These are phyloP conservation scores for Willaertia magna DNA, from an alignment of 208 protist species.

Conservation along the genomic window DNA sequence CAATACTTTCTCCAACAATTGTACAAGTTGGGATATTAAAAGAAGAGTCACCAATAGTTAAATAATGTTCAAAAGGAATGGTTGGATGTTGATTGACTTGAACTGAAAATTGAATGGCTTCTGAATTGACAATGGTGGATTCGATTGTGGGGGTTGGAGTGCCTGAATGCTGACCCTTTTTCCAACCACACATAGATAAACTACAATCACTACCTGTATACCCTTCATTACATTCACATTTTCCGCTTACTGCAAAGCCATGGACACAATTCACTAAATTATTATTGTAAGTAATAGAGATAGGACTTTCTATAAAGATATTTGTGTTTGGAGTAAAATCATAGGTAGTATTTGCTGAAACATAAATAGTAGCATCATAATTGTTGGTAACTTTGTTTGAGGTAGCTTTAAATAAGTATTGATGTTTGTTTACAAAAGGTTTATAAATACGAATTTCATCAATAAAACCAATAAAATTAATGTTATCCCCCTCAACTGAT, in stretches of 20 bases:
- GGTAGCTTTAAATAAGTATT: too few species aligned
- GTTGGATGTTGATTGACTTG: neutral
- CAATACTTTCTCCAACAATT: neutral
- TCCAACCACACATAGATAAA: neutral
- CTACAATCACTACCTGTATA: neutral
- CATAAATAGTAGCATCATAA: too few species aligned
- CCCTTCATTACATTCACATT: neutral
- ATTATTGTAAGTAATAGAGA: too few species aligned
- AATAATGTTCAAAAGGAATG: neutral
- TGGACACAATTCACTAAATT: too few species aligned
- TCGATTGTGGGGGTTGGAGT: neutral
- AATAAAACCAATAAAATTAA: too few species aligned
- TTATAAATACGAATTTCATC: too few species aligned
- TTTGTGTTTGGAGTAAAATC: too few species aligned
- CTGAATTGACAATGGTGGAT: neutral
- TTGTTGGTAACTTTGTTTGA: too few species aligned
- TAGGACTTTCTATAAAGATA: too few species aligned
- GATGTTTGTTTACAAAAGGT: too few species aligned
- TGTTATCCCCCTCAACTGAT: too few species aligned
- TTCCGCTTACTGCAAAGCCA: neutral
- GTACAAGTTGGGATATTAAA: neutral
- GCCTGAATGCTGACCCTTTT: neutral
- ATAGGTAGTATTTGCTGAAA: too few species aligned
- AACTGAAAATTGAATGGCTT: neutral
- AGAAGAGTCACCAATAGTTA: neutral